Evolutionary conservation across 2,329 filamentous ascomycete genomes (phyloP), one percentile per base, ranked within the genome.

Genomic region (Cladosporium colombiae): DNA sequence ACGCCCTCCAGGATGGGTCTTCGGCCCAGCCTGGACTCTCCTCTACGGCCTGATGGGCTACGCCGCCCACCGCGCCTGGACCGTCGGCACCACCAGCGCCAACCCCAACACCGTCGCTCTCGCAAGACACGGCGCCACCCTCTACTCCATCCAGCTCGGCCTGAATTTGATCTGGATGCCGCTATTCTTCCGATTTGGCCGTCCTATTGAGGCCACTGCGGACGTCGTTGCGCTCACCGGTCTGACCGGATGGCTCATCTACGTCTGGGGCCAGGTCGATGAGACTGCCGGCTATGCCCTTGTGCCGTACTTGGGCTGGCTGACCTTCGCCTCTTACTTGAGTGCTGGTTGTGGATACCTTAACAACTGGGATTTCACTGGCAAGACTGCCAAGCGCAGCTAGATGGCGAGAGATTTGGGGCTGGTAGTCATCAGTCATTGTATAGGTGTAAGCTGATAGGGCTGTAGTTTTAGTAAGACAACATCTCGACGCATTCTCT

Each of bases 81-180:
- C 79, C 23, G 81, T 81, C 13, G 89, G 89, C 56, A 84, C 88
- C 60, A 82, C 83, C 7, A 87, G 88, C n/a, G 75, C 84, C 44
- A 81, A 83, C 40, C 80, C 84, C 33, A 77, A 80, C 46, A 86
- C 85, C n/a, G 83, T 86, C 57, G 78, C 81, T 40, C 79, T 86
- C 63, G 87, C 90, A 62, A 86, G 86, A 78, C 80, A 88, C 70
- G 90, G 89, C 70, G 89, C 91, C 66, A 91, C 90, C 0, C 84
- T 97, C 33, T 97, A 97, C 82, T 91, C 91, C 2, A 83, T 93
- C 67, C 93, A 97, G 79, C 88, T 97, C 7, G 91, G 85, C 13
- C 83, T 97, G 61, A 97, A 97, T 77, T 82, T 96, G 33, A 78
- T 89, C 63, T 98, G 92, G 92, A 97, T 93, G 86, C 94, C 94